Conservation (phyloP, 2,329 filamentous ascomycete species). For the Neopestalotiopsis clavispora region DNA sequence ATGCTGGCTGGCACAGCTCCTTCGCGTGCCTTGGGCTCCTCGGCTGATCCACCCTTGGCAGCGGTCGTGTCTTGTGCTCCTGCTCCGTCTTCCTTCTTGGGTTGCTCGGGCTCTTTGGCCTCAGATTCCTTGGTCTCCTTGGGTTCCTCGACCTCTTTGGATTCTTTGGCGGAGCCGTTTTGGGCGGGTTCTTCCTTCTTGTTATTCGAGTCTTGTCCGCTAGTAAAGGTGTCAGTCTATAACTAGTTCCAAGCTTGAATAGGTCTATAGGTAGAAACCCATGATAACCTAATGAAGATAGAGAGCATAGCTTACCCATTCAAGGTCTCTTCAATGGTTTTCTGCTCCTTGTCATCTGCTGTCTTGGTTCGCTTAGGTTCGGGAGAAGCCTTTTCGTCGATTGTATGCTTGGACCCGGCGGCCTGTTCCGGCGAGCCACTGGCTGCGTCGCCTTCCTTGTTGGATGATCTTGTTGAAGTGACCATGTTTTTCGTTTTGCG, state of each 20-base stretch:
- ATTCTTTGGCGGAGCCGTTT: background rate
- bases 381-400: slow-evolving; percentile 35
- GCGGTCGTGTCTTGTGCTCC: slow-evolving; percentile 27
- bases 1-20: slow-evolving; percentile 55
- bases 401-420: slow-evolving; percentile 41
- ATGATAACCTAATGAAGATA: no score
- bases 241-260: no score
- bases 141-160: background rate
- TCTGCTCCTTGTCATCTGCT: slow-evolving; percentile 46
- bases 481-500: background rate
- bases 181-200: background rate
- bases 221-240: background rate
- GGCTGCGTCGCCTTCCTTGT: slow-evolving; percentile 23
- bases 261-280: background rate
- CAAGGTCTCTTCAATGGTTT: slow-evolving; percentile 57
- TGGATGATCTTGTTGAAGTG: slow-evolving; percentile 22
- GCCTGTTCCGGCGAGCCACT: slow-evolving; percentile 19
- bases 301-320: slow-evolving; percentile 29
- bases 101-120: background rate
- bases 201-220: background rate
- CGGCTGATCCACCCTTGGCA: slow-evolving; percentile 29
- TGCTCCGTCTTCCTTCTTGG: slow-evolving; percentile 38
- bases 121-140: background rate
- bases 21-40: slow-evolving; percentile 39
- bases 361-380: slow-evolving; percentile 45